These are phyloP conservation scores for Gossypium aridum DNA, from an alignment of 441 rosid genomes.

Conservation along the genomic window DNA sequence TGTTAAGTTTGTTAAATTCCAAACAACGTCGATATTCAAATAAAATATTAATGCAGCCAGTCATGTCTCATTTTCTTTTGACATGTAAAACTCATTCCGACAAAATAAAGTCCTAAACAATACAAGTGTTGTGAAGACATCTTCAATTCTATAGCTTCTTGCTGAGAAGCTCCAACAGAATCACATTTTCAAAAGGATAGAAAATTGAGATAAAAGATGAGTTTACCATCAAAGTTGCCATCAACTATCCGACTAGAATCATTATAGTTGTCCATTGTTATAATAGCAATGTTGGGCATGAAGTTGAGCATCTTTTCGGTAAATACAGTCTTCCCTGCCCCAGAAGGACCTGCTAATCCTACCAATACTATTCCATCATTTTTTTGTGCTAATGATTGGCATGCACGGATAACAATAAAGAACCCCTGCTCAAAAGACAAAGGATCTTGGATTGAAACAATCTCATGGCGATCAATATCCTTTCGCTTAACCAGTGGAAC, in stretches of 20 bases:
- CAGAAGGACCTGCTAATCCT: constrained; percentile 97
- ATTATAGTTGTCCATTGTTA: constrained; percentile 94
- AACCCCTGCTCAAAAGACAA: constrained; percentile 92
- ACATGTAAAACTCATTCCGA: not conserved
- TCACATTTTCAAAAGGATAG: too few relatives aligned
- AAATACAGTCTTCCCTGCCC: constrained; percentile 95
- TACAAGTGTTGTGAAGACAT: not conserved
- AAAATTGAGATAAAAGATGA: not conserved
- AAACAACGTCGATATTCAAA: not conserved
- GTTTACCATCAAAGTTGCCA: constrained; percentile 89
- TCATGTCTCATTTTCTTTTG: not conserved
- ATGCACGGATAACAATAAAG: constrained; percentile 77
- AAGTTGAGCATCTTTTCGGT: constrained; percentile 85
- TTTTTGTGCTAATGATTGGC: constrained; percentile 81
- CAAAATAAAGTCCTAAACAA: not conserved
- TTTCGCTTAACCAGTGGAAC: constrained; percentile 65
- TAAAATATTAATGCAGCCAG: not conserved
- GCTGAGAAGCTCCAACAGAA: not conserved
- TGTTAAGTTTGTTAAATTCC: not conserved
- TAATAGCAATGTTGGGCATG: constrained; percentile 82
- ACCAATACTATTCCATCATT: constrained; percentile 80
- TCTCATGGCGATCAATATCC: constrained; percentile 57
- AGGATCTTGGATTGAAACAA: constrained; percentile 59
- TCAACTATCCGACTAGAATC: constrained; percentile 87
- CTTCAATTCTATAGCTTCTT: not conserved